Evolutionary conservation across 163 green algal species (phyloP), one percentile per base, ranked within the genome.

Genomic region (Chlorella variabilis): DNA sequence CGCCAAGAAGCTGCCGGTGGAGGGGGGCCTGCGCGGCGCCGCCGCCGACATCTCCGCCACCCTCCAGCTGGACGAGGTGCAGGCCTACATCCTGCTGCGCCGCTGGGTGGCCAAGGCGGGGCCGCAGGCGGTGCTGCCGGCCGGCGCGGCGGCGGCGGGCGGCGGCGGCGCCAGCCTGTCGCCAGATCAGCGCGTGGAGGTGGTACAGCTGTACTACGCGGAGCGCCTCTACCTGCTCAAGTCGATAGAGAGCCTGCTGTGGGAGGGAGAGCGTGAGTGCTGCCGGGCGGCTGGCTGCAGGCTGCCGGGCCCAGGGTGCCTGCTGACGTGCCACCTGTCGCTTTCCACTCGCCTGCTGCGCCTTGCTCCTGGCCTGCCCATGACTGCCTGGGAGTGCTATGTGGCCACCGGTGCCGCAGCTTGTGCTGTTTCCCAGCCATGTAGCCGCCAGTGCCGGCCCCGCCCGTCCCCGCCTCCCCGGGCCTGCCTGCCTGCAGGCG

Each of bases 61-160:
- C 4, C 45, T 82, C 29, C 13, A 38, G 6, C 54, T 90, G 67
- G 86, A 90, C 49, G 71, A 90, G 56, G 78, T 90, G 17, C 86
- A 90, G 63, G 74, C 83, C 39, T 90, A 90, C 74, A 77, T 90
- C 11, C 75, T 90, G 73, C 75, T 89, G 51, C 63, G 65, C n/a
- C 78, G 84, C n/a, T 88, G 84, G 84, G 61, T 80, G 29, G 70
- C 70, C 54, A 80, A 80, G 31, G 73, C 39, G 15, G 39, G 39
- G 13, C 4, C 31, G 20, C 27, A 36, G 15, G 66, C 33, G 21
- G n/a, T 51, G 34, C 17, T 49, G 15, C 59, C 75, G 7, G 41
- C 70, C 23, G 31, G 18, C 21, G 27, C 45, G 25, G 78, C 45
- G 7, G 48, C 66, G 34, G 31, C 25, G 15, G 61, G 11, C 76